Evolutionary conservation across 2,329 filamentous ascomycete genomes (phyloP), one percentile per base, ranked within the genome.

Genomic region (Neurospora crassa): DNA sequence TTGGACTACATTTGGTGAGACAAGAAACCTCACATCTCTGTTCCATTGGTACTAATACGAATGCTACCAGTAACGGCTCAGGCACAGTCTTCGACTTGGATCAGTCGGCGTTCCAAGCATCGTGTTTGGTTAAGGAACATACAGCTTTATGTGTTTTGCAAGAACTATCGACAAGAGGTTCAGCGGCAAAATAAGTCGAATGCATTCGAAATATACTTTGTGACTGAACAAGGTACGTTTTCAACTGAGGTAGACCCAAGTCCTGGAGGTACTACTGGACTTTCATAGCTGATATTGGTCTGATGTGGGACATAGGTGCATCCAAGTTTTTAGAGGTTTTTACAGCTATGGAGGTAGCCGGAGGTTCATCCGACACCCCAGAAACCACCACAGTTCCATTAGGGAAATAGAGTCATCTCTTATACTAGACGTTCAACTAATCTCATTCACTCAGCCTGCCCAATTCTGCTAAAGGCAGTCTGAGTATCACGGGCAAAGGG

Each of bases 1-100:
- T 10, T 90, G 88, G 88, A 90, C 88, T 2, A 88, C 88, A 2
- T 90, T 90, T 75, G 80, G 88, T 89, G 80, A 37, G 84, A 75
- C 67, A 24, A 2, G 1, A 24, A 10, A 18, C n/a, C 63, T 63
- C 11, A 68, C 47, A 63, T 12, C 16, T 43, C 18, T 24, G 37
- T n/a, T 8, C 14, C 20, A 14, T 40, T 8, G 18, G 24, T 63
- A 29, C 69, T 70, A 29, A 59, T 71, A 70, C 47, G 40, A 16
- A 67, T 34, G 67, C 14, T 16, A 29, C 3, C 69, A 89, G 87
- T 89, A 34, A 88, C 87, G 1, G 81, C 85, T 68, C 84, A 87
- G 72, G 82, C 82, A 12, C 77, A 79, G 42, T 85, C 84, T 2
- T 76, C 80, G 0, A 81, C 80, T 3, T 89, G 87, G 87, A 78